A percentile compares a stretch with the other conserved stretches of the same genome.
These are phyloP conservation scores for Lunasporangiospora selenospora DNA, from an alignment of 192 early-diverging fungal genomes.

Conservation along the genomic window DNA sequence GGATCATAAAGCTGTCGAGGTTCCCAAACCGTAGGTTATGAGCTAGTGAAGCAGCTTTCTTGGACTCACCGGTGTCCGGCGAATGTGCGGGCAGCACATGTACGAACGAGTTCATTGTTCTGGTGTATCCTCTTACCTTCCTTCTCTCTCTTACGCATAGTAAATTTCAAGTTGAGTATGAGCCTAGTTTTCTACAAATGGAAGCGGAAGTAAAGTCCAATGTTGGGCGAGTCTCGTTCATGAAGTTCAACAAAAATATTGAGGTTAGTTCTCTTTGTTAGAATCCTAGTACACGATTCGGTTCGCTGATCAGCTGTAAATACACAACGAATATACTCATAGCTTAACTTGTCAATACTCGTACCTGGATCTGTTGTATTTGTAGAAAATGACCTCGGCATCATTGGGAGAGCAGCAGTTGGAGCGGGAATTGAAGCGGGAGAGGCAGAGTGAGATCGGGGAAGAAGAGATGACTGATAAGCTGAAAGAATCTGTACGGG, in stretches of 20 bases:
- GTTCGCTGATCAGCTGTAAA: no score
- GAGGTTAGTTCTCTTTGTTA: no score
- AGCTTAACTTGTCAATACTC: no score
- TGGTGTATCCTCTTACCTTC: no score
- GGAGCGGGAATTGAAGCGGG: constrained; percentile 38
- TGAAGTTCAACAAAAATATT: constrained; percentile 36
- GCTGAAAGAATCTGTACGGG: constrained; percentile 7
- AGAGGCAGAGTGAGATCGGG: constrained; percentile 19
- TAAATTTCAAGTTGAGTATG: constrained; percentile 46
- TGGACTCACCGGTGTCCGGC: no score
- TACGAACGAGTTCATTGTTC: no score
- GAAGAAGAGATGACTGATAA: constrained; percentile 40
- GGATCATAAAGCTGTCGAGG: constrained; percentile 20
- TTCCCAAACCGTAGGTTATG: constrained; percentile 40
- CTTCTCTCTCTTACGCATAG: constrained; percentile 2
- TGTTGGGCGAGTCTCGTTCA: constrained; percentile 32
- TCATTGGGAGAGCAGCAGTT: constrained; percentile 25
- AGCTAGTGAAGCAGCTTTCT: no score
- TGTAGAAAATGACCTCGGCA: constrained; percentile 29
- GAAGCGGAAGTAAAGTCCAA: constrained; percentile 18
- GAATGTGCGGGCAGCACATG: no score
- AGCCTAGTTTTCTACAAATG: constrained; percentile 49
- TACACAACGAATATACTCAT: no score
- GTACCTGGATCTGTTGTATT: no score
- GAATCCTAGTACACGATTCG: no score